Evolutionary conservation across 2,329 filamentous ascomycete genomes (phyloP), one percentile per base, ranked within the genome.

Genomic region (Myriangium duriaei): DNA sequence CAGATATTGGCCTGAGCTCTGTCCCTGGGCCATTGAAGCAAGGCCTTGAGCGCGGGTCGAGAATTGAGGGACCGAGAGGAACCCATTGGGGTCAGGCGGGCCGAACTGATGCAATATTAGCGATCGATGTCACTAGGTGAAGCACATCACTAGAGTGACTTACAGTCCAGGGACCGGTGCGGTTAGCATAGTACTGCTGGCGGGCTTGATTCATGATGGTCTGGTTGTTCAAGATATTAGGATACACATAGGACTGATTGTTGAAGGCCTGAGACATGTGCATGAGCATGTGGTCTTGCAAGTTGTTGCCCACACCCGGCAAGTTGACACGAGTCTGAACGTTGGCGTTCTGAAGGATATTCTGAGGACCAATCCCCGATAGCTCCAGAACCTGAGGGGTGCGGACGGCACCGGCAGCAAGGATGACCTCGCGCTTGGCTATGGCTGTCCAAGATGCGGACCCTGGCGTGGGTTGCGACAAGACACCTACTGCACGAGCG

Each of bases 341-440:
- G 6, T 59, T 50, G 29, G 65, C 58, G 10, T 52, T 47, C 3
- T 56, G 39, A 1, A 73, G 57, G 19, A 65, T 58, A 1, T 53
- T 49, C 1, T 52, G 52, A 17, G 30, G 52, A 0, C 62, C 61
- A 21, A 63, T 53, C 4, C 60, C 61, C 4, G 56, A 61, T 19
- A 62, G 43, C 51, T 59, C 56, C 10, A 63, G 47, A 0, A 63
- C 48, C 31, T 63, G 58, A n/a, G 60, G 59, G 3, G 51, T 45
- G 5, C 51, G 42, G 28, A 60, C 51, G 2, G 51, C 53, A 6
- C 60, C 59, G 16, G 54, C 56, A 26, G 51, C 45, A 10, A 56
- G 34, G 14, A 56, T 52, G 11, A 56, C 51, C 34, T 55, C 52
- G 4, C 49, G 45, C 11, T 38, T 47, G 3, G 51, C 51, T 11